Evolutionary conservation across 805 yeast species (phyloP), one percentile per base, ranked within the genome.

Genomic region (Saturnispora besseyi): DNA sequence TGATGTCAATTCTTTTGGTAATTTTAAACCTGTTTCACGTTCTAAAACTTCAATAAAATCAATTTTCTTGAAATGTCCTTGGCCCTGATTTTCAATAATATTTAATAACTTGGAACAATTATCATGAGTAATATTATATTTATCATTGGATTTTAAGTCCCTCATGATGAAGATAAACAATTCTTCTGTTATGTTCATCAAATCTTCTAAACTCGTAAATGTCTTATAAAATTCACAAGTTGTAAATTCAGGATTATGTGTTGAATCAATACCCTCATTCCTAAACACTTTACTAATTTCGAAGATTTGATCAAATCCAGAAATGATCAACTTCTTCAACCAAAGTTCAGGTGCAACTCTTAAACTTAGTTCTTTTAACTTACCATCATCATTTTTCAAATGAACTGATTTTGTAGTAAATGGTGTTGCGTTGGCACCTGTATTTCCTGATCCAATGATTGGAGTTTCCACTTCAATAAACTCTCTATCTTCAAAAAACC

Each of bases 281-380:
- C 99, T 73, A 65, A 90, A 93, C 43, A 75, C 81, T 48, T 77
- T 75, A 0, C 97, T 97, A 48, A 93, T 78, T 60, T 93, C 98
- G 64, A 78, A 93, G 2, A 93, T 82, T 56, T 77, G 79, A 57
- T 90, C 95, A 59, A 90, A 79, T 1, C 99, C 99, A 7, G 87
- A 75, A 32, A 91, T 80, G 2, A 89, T 77, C 46, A 93, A 67
- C 55, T 85, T 76, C 61, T 93, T 93, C 49, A 93, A 74, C 96
- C 96, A 93, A 36, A 93, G 68, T 60, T 91, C 99, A 0, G 99
- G 99, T 0, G 99, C 97, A 2, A 93, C 91, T 41, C 99, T 69
- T 42, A 93, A 64, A 49, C 78, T 82, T 8, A 88, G 65, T 11
- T 69, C 67, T 1, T 59, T 46, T 2, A 54, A 53, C 9, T 53